These are phyloP conservation scores for Castanospermum australe DNA, from an alignment of 306 rosid species.

Conservation along the genomic window DNA sequence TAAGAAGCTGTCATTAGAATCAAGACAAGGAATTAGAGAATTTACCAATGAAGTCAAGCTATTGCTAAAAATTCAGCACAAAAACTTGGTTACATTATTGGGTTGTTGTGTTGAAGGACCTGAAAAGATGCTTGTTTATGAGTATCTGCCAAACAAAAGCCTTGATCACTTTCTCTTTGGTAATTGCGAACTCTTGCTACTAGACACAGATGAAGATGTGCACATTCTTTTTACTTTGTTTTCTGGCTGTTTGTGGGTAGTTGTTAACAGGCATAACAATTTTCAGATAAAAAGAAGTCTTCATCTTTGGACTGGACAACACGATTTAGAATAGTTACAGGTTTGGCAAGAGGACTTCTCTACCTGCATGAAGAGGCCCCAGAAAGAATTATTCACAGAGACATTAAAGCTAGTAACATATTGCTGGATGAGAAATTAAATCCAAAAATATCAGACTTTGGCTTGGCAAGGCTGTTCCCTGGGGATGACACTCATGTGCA, in stretches of 20 bases:
- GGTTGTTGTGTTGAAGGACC: constrained; percentile 94
- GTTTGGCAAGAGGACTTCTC: constrained; percentile 78
- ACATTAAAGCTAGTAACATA: constrained; percentile 89
- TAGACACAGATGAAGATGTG: neutral
- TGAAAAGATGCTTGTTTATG: constrained; percentile 94
- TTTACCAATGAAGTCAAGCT: constrained; percentile 83
- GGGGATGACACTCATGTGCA: constrained; percentile 86
- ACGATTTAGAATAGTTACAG: constrained; percentile 59
- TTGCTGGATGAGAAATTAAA: constrained; percentile 69
- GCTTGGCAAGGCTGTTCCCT: constrained; percentile 90
- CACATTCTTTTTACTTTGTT: neutral
- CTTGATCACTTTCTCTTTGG: constrained; percentile 82
- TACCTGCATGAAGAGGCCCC: constrained; percentile 92
- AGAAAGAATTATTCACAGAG: constrained; percentile 81
- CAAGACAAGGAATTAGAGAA: constrained; percentile 81
- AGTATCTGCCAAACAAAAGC: constrained; percentile 83
- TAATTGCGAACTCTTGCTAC: constrained; percentile 16
- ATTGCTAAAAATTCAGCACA: constrained; percentile 78
- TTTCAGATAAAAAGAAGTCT: constrained; percentile 69
- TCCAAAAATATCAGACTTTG: constrained; percentile 89
- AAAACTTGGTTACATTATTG: constrained; percentile 64
- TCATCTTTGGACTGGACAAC: constrained; percentile 65
- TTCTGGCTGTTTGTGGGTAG: neutral
- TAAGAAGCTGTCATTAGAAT: constrained; percentile 72
- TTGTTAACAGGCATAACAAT: constrained; percentile 10